A percentile compares a stretch with the other conserved stretches of the same genome.
These are phyloP conservation scores for Sporormia fimetaria DNA, from an alignment of 495 filamentous ascomycete genomes.

Conservation along the genomic window DNA sequence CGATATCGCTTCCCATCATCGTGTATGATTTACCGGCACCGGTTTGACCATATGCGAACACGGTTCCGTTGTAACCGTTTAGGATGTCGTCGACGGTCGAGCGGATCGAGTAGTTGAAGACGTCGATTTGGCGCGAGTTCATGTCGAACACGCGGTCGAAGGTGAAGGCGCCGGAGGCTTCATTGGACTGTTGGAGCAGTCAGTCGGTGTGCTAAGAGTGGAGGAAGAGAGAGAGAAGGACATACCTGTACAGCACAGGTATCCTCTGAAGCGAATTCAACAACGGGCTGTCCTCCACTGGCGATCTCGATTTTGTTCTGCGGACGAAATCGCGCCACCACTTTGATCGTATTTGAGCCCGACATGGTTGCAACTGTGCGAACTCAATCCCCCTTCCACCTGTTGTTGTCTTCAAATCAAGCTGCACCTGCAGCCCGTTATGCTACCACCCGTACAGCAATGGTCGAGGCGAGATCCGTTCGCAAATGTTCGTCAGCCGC, in stretches of 20 bases:
- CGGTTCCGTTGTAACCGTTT: constrained; percentile 97
- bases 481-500: too few species aligned
- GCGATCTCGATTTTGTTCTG: constrained; percentile 88
- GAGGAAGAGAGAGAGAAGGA: too few species aligned
- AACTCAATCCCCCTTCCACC: too few species aligned
- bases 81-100: constrained; percentile 95
- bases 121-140: constrained; percentile 71
- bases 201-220: background rate
- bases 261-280: constrained; percentile 75
- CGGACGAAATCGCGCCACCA: constrained; percentile 93
- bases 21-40: constrained; percentile 98
- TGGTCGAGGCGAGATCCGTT: too few species aligned
- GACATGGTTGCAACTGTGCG: too few species aligned
- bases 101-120: constrained; percentile 95
- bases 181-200: constrained; percentile 51
- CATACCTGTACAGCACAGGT: constrained; percentile 73
- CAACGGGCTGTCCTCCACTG: constrained; percentile 83
- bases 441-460: too few species aligned
- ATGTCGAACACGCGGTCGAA: constrained; percentile 97
- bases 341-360: constrained; percentile 62
- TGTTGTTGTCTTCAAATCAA: too few species aligned
- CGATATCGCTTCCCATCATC: constrained; percentile 98
- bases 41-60: constrained; percentile 97
- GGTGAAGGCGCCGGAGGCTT: constrained; percentile 77
- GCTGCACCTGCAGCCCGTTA: too few species aligned